Evolutionary conservation across 78 protist genomes (phyloP), one percentile per base, ranked within the genome.

Genomic region (Guillardia theta): DNA sequence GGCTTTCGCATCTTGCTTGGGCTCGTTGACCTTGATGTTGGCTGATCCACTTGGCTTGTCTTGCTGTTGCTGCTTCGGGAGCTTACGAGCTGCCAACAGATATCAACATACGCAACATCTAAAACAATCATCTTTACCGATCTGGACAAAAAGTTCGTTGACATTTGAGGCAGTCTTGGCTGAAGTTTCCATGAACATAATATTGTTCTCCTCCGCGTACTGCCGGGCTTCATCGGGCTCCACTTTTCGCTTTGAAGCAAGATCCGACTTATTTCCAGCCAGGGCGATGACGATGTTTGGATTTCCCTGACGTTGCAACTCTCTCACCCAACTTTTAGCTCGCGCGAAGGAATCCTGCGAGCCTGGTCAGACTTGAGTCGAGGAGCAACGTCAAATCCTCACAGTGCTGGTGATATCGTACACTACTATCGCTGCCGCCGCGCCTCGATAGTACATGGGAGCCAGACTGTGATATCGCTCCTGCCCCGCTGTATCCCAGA

Each of bases 221-320:
- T 43, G 0, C 88, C 94, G 70, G 4, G 94, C 96, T 50, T 78
- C 90, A 10, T 78, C 90, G 12, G 90, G 48, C 48, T 78, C 90
- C 15, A 97, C 97, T 37, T 94, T 92, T 19, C 98, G 88, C 97
- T 97, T 97, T 12, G 96, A 95, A 18, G 92, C 94, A 43, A 98
- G 93, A 95, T 99, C 99, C n/a, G 94, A 46, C 96, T 99, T 99
- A 96, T 99, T 99, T 54, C 99, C 99, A 0, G 98, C 98, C 30
- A 99, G 96, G 8, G 99, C 99, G 12, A 99, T 98, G 54, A 98
- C 98, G 24, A 97, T 97, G 93, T 98, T 97, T 46, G 99, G 98
- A 62, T 93, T 95, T 18, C 98, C 99, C 92, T 98, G 99, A 19
- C 99, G 96, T 93, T 98, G 99, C 88, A 99, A 95, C 92, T 98